Evolutionary conservation across 805 yeast species (phyloP).

Genomic region (Suhomyces tanzawaensis): DNA sequence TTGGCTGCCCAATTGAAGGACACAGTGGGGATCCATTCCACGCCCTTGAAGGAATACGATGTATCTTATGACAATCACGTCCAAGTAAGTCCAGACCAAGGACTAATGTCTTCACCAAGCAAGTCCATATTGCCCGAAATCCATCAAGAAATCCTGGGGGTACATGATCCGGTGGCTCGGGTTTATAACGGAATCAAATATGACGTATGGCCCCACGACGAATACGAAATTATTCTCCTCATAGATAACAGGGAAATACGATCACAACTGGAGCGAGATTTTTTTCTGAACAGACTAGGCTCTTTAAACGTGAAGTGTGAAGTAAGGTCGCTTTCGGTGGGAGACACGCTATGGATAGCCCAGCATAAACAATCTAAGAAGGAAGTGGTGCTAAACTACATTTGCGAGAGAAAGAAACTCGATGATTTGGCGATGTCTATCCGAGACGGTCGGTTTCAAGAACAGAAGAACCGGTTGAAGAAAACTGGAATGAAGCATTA

Average conservation of each 20-base stretch:
- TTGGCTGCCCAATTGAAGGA: constrained; percentile 57
- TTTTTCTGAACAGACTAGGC: constrained; percentile 56
- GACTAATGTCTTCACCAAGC: constrained; percentile 2
- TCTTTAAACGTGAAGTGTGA: constrained; percentile 50
- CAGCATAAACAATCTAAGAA: constrained; percentile 53
- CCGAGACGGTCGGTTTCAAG: constrained; percentile 82
- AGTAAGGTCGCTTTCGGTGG: constrained; percentile 64
- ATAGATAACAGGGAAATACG: constrained; percentile 83
- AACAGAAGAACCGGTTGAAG: constrained; percentile 76
- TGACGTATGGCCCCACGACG: constrained; percentile 59
- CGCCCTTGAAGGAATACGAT: constrained; percentile 17
- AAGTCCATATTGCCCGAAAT: background rate
- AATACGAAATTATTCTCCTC: constrained; percentile 58
- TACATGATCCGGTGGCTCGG: constrained; percentile 25
- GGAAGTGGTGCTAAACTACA: constrained; percentile 71
- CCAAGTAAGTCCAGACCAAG: constrained; percentile 23
- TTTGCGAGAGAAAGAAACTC: constrained; percentile 86
- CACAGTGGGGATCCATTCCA: constrained; percentile 38
- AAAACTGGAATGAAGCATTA: constrained; percentile 66
- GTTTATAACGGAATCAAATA: constrained; percentile 28
- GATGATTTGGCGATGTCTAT: constrained; percentile 84
- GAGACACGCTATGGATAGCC: constrained; percentile 92
- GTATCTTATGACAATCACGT: constrained; percentile 37
- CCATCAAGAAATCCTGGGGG: background rate
- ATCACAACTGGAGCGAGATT: constrained; percentile 65